Evolutionary conservation across 108 stramenopile species (phyloP), one percentile per base, ranked within the genome.

Genomic region (Aureococcus anophagefferens): DNA sequence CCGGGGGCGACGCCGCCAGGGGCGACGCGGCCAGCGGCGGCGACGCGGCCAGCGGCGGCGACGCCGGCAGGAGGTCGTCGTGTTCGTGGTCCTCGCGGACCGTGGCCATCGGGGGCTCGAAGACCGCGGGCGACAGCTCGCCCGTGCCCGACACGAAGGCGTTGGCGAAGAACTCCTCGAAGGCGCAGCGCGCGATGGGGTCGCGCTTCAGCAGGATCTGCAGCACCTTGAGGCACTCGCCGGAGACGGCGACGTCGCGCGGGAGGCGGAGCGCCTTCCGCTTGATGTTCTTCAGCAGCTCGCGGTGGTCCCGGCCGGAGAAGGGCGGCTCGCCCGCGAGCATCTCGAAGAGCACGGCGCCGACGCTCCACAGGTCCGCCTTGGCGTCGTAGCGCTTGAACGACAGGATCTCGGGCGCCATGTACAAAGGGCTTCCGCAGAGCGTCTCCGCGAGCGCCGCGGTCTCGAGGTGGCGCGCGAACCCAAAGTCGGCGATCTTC

Each of bases 401-500:
- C 25, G 62, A 75, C 67, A 96, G 76, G 67, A 96, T 92, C 76
- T 96, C 94, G 25, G 95, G 94, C 17, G 95, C 97, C 97, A 98
- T 98, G 79, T 98, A 98, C 34, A 98, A 76, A 0, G 97, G 97
- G 32, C 86, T 87, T 17, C 97, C 97, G 70, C 97, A 98, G 51
- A 95, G 88, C 3, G 97, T 98, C 83, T 96, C 95, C 25, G 97
- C 97, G 82, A 98, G 74, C 0, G 91, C 89, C 11, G 89, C 86
- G 34, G 87, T 84, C 67, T 89, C 84, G 33, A 98, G 80, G 73
- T 96, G 93, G 30, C 96, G 70, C 0, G 96, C 97, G 82, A 98
- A 98, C 7, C 97, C 97, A 88, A 98, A 98, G 80, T 98, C 97
- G 0, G 93, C 97, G 80, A 95, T 93, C 74, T 97, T 94, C 4